These are phyloP conservation scores for Cylindrotheca fusiformis DNA, from an alignment of 108 stramenopile genomes.

Conservation along the genomic window DNA sequence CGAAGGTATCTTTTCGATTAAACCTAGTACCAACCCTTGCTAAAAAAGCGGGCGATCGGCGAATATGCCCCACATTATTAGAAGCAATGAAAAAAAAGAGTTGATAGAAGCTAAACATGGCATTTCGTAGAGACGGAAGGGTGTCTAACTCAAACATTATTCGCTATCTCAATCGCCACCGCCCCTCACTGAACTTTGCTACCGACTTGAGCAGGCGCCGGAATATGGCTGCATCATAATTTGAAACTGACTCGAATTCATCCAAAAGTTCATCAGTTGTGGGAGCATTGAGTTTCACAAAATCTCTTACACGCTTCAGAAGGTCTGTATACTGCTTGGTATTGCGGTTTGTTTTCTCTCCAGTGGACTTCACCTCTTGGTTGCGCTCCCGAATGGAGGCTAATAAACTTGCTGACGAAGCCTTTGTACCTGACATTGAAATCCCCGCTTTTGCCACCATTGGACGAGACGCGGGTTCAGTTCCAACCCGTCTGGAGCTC, in stretches of 20 bases:
- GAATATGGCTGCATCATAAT: conserved; percentile 65
- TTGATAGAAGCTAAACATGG: no score
- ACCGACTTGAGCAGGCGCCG: conserved; percentile 65
- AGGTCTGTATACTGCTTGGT: conserved; percentile 43
- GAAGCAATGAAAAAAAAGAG: no score
- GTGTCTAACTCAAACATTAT: no score
- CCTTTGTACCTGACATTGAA: conserved; percentile 1
- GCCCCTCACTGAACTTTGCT: conserved; percentile 53
- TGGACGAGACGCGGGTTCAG: no score
- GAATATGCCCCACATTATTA: no score
- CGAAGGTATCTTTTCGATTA: no score
- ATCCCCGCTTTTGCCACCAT: neutral
- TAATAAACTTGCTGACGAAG: conserved; percentile 34
- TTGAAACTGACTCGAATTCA: conserved; percentile 57
- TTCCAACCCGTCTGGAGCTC: neutral
- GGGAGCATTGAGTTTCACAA: conserved; percentile 39
- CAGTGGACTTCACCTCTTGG: conserved; percentile 32
- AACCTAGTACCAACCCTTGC: no score
- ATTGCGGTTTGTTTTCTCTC: conserved; percentile 8
- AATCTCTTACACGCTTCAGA: conserved; percentile 45
- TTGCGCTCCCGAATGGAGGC: conserved; percentile 54
- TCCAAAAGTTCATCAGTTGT: conserved; percentile 64
- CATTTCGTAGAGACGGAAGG: no score
- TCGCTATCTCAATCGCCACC: conserved; percentile 41
- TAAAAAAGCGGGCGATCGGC: no score